phyloP scores from a whole-genome alignment of 208 protist genomes.

The Crithidia brevicula region DNA sequence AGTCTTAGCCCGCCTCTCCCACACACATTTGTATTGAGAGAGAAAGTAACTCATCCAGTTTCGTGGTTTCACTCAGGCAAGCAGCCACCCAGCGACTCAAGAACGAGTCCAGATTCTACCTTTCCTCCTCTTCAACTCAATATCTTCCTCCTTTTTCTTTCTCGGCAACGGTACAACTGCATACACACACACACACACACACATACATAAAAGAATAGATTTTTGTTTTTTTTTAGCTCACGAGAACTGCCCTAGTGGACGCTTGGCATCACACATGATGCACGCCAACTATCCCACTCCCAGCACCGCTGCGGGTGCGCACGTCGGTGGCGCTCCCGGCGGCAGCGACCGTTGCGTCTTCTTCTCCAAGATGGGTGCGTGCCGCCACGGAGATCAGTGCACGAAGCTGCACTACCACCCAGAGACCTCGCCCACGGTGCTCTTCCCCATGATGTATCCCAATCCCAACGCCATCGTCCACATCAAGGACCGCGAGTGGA shows the following conservation, averaged over 20 bases:
- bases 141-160: too few relatives aligned
- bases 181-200: too few relatives aligned
- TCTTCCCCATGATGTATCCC: constrained; percentile 97
- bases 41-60: too few relatives aligned
- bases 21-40: too few relatives aligned
- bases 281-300: constrained; percentile 4
- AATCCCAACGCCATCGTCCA: constrained; percentile 82
- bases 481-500: constrained; percentile 67
- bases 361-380: constrained; percentile 99
- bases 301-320: neutral
- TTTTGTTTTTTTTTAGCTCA: neutral
- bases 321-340: neutral
- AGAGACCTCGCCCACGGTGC: constrained; percentile 92
- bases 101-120: too few relatives aligned
- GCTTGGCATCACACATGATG: neutral
- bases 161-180: too few relatives aligned
- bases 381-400: constrained; percentile 97
- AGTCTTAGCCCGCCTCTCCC: too few relatives aligned
- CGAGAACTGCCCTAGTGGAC: too few relatives aligned
- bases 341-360: constrained; percentile 88
- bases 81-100: too few relatives aligned
- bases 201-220: too few relatives aligned
- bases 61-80: too few relatives aligned
- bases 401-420: constrained; percentile 95
- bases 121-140: too few relatives aligned